phyloP scores from a whole-genome alignment of 2,329 filamentous ascomycete species.

The Monosporascus sp. region DNA sequence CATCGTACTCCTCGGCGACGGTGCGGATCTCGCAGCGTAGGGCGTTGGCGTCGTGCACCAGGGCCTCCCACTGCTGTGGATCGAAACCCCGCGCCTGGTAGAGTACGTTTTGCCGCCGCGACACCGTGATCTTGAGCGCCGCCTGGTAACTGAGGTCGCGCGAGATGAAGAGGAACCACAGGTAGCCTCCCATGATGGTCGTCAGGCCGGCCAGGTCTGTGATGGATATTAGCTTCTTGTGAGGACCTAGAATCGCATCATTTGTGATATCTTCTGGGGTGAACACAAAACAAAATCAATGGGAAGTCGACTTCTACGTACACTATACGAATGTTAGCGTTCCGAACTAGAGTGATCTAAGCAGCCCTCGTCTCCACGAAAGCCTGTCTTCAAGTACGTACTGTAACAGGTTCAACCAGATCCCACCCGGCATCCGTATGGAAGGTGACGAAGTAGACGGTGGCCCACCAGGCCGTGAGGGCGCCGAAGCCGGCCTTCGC shows the following conservation, averaged over 20 bases:
- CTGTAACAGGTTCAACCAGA: slow-evolving; percentile 80
- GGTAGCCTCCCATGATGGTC: slow-evolving; percentile 82
- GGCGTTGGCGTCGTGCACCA: slow-evolving; percentile 75
- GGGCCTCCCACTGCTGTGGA: slow-evolving; percentile 66
- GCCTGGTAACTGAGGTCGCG: slow-evolving; percentile 82
- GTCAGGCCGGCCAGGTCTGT: slow-evolving; percentile 76
- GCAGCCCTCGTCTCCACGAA: neutral
- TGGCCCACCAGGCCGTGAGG: slow-evolving; percentile 73
- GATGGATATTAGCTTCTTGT: too few species aligned
- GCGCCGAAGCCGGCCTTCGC: slow-evolving; percentile 75
- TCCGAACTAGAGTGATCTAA: too few species aligned
- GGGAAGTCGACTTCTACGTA: neutral
- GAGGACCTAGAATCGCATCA: too few species aligned
- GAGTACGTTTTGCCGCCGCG: slow-evolving; percentile 67
- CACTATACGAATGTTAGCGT: neutral
- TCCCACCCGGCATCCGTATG: slow-evolving; percentile 82
- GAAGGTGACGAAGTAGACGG: slow-evolving; percentile 70
- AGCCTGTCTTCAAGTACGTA: neutral
- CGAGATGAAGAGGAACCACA: slow-evolving; percentile 93
- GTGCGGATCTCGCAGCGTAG: slow-evolving; percentile 74
- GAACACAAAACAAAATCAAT: too few species aligned
- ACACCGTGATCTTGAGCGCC: slow-evolving; percentile 83
- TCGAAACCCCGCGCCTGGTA: slow-evolving; percentile 77
- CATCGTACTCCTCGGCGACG: slow-evolving; percentile 82
- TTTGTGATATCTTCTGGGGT: too few species aligned